phyloP scores from a whole-genome alignment of 2,329 filamentous ascomycete genomes.

The Beauveria rudraprayagi region DNA sequence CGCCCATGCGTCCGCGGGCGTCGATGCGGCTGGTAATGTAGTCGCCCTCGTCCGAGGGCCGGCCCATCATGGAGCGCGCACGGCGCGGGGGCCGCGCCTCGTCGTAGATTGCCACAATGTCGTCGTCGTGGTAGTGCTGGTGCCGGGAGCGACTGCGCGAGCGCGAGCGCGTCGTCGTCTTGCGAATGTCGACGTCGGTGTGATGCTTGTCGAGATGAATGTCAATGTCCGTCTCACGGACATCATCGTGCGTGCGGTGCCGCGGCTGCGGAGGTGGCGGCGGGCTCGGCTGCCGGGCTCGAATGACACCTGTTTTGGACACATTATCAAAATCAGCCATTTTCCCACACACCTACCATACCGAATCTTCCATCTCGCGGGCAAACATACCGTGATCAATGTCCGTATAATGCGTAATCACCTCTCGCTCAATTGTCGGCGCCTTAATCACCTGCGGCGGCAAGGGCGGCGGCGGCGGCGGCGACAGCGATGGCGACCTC shows the following conservation, averaged over 20 bases:
- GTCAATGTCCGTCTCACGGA: conserved; percentile 54
- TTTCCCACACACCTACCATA: too few species aligned
- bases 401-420: conserved; percentile 81
- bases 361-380: too few species aligned
- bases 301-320: conserved; percentile 35
- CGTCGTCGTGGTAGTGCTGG: conserved; percentile 27
- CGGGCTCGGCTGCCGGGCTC: conserved; percentile 34
- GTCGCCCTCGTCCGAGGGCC: conserved; percentile 44
- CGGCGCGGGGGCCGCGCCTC: conserved; percentile 36
- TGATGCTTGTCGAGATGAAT: conserved; percentile 46
- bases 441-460: conserved; percentile 60
- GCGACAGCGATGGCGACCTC: conserved; percentile 44
- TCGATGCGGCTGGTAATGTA: conserved; percentile 51
- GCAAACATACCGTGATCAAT: conserved; percentile 58
- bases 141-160: conserved; percentile 32
- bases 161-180: conserved; percentile 26
- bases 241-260: conserved; percentile 27
- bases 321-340: neutral
- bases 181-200: conserved; percentile 50
- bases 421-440: conserved; percentile 77
- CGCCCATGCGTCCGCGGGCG: conserved; percentile 58
- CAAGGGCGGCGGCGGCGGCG: conserved; percentile 46
- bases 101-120: conserved; percentile 52
- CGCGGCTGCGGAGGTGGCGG: conserved; percentile 39
- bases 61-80: conserved; percentile 42